Conservation (phyloP, 1,284 basidiomycete genomes). For the Rhodotorula sp. region DNA sequence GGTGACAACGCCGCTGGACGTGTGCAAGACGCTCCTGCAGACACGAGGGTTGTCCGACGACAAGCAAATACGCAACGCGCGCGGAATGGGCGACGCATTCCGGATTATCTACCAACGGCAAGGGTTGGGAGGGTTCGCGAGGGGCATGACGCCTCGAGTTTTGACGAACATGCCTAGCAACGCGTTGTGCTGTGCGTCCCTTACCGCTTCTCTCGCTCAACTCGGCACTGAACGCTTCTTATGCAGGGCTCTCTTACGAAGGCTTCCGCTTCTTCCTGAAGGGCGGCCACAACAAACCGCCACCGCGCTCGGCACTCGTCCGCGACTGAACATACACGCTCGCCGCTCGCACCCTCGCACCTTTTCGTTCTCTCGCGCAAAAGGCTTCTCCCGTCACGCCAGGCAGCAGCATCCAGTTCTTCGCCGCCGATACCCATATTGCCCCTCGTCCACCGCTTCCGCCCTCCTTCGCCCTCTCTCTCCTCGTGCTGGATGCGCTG, state of each 20-base stretch:
- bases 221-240: not conserved
- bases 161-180: conserved; percentile 97
- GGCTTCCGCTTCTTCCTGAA: conserved; percentile 42
- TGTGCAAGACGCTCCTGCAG: conserved; percentile 96
- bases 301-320: conserved; percentile 5
- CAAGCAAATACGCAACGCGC: conserved; percentile 74
- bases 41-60: conserved; percentile 84
- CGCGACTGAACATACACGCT: not conserved
- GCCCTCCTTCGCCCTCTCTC: too few species aligned
- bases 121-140: conserved; percentile 76
- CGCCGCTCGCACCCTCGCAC: not conserved
- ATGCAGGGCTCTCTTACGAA: conserved; percentile 43
- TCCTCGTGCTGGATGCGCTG: too few species aligned
- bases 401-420: too few species aligned
- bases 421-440: too few species aligned
- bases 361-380: not conserved
- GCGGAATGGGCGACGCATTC: conserved; percentile 84
- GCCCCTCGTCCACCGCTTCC: too few species aligned
- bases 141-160: conserved; percentile 87
- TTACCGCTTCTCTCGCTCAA: not conserved
- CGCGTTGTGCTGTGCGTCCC: conserved; percentile 76
- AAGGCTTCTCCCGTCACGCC: not conserved
- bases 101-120: conserved; percentile 82
- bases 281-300: conserved; percentile 28
- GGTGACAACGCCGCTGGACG: conserved; percentile 93